Conservation (phyloP, 257 asterid genomes). For the Oldenlandia corymbosa region DNA sequence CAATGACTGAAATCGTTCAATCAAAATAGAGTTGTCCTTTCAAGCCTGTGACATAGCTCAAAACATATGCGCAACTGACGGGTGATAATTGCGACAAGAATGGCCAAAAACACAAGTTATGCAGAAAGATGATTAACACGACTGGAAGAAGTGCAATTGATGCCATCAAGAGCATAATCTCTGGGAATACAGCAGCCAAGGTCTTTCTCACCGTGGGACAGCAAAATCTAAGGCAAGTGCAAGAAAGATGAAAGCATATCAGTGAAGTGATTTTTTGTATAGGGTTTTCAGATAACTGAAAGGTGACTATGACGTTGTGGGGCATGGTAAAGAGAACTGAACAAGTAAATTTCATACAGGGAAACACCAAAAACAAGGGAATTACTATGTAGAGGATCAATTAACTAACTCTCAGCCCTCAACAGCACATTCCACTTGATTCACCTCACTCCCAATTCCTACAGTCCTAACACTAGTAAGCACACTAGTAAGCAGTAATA, state of each 20-base stretch:
- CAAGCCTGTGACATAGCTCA: too few species aligned
- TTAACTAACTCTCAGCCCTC: too few species aligned
- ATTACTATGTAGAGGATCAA: not conserved
- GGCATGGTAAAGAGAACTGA: not conserved
- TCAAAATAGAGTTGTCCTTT: not conserved
- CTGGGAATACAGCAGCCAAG: constrained; percentile 14
- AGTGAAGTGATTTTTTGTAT: constrained; percentile 9
- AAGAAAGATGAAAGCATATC: constrained; percentile 22
- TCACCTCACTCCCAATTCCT: not conserved
- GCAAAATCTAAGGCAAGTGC: constrained; percentile 40
- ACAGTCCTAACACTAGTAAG: not conserved
- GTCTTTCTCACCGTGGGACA: constrained; percentile 44
- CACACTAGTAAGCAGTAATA: not conserved
- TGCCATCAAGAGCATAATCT: constrained; percentile 13
- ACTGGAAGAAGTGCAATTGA: constrained; percentile 11
- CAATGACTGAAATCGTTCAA: not conserved
- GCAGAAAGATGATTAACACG: not conserved
- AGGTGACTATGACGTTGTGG: constrained; percentile 2
- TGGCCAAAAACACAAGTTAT: not conserved
- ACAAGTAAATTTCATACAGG: not conserved
- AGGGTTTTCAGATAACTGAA: not conserved
- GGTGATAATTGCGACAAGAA: not conserved
- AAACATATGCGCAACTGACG: too few species aligned
- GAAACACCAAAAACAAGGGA: not conserved
- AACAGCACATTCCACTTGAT: not conserved